Evolutionary conservation across 192 early-diverging fungal species (phyloP).

Genomic region (Coemansia javaensis): DNA sequence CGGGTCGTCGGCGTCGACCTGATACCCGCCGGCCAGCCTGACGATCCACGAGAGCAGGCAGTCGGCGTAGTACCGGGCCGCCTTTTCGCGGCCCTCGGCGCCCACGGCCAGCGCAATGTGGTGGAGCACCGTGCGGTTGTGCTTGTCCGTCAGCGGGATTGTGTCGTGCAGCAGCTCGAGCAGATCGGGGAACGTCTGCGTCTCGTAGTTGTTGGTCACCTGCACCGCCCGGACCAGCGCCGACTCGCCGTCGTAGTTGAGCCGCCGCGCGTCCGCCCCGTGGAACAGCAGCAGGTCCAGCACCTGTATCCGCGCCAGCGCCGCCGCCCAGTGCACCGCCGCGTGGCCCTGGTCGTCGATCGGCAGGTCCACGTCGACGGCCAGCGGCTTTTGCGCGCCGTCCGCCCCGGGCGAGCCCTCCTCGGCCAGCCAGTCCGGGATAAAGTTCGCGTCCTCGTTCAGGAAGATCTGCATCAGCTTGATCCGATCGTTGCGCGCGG

Average conservation of each 20-base stretch:
- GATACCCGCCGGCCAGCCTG: constrained; percentile 48
- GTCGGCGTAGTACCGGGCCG: constrained; percentile 87
- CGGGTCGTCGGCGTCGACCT: constrained; percentile 30
- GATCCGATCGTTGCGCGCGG: constrained; percentile 61
- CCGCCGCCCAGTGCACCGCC: constrained; percentile 93
- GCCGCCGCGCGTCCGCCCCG: constrained; percentile 62
- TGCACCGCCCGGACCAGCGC: constrained; percentile 84
- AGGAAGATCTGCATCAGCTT: constrained; percentile 84
- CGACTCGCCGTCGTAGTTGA: constrained; percentile 83
- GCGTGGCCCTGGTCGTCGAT: constrained; percentile 97
- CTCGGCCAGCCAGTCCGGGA: constrained; percentile 52
- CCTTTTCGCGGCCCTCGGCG: constrained; percentile 62
- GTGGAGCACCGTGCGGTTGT: constrained; percentile 84
- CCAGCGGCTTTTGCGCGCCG: background rate
- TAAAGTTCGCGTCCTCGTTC: constrained; percentile 61
- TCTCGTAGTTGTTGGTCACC: constrained; percentile 81
- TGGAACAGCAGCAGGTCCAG: constrained; percentile 71
- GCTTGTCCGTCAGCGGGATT: constrained; percentile 70
- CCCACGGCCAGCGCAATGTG: constrained; percentile 76
- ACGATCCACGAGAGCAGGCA: constrained; percentile 67
- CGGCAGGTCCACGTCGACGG: constrained; percentile 70
- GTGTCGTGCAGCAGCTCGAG: constrained; percentile 71
- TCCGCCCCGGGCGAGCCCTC: background rate
- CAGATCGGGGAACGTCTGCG: constrained; percentile 67
- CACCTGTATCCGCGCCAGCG: constrained; percentile 71